phyloP scores from a whole-genome alignment of 2,329 filamentous ascomycete species.

The Sarocladium oryzae region DNA sequence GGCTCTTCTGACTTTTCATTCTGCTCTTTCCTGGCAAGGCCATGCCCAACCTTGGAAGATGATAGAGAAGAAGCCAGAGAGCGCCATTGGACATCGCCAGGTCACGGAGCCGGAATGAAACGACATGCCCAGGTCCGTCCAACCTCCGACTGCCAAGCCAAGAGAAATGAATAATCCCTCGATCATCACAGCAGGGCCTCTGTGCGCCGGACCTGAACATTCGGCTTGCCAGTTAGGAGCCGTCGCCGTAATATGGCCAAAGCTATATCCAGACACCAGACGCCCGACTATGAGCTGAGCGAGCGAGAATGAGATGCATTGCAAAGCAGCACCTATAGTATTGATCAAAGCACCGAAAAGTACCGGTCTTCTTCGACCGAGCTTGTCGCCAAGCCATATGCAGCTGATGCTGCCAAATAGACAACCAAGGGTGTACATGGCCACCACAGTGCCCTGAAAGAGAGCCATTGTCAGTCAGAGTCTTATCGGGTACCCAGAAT shows the following conservation, averaged over 20 bases:
- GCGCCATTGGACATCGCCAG: constrained; percentile 39
- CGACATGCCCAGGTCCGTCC: constrained; percentile 33
- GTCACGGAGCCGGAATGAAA: constrained; percentile 26
- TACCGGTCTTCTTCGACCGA: constrained; percentile 35
- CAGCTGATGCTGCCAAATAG: constrained; percentile 38
- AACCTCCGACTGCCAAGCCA: constrained; percentile 28
- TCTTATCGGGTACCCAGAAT: no score
- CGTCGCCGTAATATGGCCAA: constrained; percentile 32
- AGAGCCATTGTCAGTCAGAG: neutral
- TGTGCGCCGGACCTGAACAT: constrained; percentile 23
- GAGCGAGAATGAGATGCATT: constrained; percentile 8
- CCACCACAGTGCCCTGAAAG: neutral
- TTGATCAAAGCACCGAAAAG: constrained; percentile 15
- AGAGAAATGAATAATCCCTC: constrained; percentile 26
- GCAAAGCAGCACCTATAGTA: neutral
- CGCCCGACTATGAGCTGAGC: constrained; percentile 23
- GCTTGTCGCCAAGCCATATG: constrained; percentile 32
- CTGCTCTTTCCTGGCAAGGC: no score
- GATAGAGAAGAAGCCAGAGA: constrained; percentile 35
- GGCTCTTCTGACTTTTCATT: no score
- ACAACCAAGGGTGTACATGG: constrained; percentile 41
- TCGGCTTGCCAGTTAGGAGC: constrained; percentile 32
- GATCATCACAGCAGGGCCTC: constrained; percentile 26
- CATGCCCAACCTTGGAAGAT: no score
- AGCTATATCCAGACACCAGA: constrained; percentile 22